Base-by-base conservation (phyloP, 345 rosid genomes). In the Eutrema heterophyllum region DNA sequence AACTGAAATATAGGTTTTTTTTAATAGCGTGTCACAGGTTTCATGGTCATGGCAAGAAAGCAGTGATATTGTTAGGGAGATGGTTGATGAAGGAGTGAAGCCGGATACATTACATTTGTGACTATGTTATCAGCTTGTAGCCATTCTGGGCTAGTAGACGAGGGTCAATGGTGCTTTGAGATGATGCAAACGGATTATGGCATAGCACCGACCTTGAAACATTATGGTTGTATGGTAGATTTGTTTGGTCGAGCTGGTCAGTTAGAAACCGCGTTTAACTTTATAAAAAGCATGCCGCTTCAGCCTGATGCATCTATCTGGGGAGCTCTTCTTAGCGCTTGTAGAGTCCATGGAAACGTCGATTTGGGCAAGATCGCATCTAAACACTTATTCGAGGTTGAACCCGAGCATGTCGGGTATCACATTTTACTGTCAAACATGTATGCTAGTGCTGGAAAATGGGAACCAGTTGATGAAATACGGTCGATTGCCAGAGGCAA, bases 211-310 rank as follows among this genome's bases (percentile, higher is more conserved):
- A 70, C 65, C 75, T 68, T 86, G 83, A 82, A 82, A 68, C 90
- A 86, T 35, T 86, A 79, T 60, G 83, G 90, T 70, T 84, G 90
- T 68, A 84, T 86, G 90, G 86, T 86, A 43, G 90, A 86, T 74
- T 79, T 86, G 78, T 83, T 68, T 68, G 86, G 90, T 60, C 73
- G 88, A 62, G 81, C 88, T 60, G 90, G 90, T 53, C 46, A 70
- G 21, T 67, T 86, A 65, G 88, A 81, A 67, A 79, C 53, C 68
- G 90, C 88, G 10, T 81, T 61, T 64, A 49, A 71, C 49, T 81
- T 86, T 43, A 82, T 84, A 40, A 75, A 81, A 53, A 26, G 54
- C 27, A 82, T 86, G 90, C 85, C 88, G 12, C 24, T 86, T 7
- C 70, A 49, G 71, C 86, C 90, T 4, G 90, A 84, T 79, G 81